phyloP scores from a whole-genome alignment of 2,329 filamentous ascomycete species.

The Juglanconis sp. region DNA sequence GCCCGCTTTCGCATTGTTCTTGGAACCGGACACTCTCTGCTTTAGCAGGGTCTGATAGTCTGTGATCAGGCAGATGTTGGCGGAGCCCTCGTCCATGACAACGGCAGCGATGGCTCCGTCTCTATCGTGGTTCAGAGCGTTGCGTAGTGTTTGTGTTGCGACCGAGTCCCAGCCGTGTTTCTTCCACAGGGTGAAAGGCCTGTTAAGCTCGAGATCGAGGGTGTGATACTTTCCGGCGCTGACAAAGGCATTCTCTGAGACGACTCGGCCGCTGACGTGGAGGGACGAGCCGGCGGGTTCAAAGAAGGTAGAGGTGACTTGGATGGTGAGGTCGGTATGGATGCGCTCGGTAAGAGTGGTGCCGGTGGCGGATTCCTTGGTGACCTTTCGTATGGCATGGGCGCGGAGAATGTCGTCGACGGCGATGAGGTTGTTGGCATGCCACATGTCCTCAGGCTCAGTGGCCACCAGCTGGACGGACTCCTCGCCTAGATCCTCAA shows the following conservation, averaged over 20 bases:
- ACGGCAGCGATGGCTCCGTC: conserved; percentile 83
- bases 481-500: conserved; percentile 36
- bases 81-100: conserved; percentile 86
- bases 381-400: conserved; percentile 55
- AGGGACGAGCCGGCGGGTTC: conserved; percentile 53
- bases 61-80: conserved; percentile 80
- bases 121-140: conserved; percentile 75
- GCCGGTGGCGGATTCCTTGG: conserved; percentile 42
- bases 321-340: conserved; percentile 56
- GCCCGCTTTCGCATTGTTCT: conserved; percentile 63
- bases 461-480: conserved; percentile 37
- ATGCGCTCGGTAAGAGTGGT: conserved; percentile 48
- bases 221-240: conserved; percentile 56
- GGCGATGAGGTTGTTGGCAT: conserved; percentile 59
- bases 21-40: conserved; percentile 66
- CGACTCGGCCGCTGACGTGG: conserved; percentile 54
- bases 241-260: conserved; percentile 51
- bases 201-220: conserved; percentile 78
- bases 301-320: conserved; percentile 56
- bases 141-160: conserved; percentile 71
- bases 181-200: conserved; percentile 87
- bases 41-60: conserved; percentile 75
- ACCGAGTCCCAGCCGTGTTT: conserved; percentile 86
- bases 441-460: conserved; percentile 51
- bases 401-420: conserved; percentile 52